Percentiles rank a stretch among this genome's conserved stretches.
Conservation (phyloP, 495 filamentous ascomycete species). For the Penicillium arizonense region DNA sequence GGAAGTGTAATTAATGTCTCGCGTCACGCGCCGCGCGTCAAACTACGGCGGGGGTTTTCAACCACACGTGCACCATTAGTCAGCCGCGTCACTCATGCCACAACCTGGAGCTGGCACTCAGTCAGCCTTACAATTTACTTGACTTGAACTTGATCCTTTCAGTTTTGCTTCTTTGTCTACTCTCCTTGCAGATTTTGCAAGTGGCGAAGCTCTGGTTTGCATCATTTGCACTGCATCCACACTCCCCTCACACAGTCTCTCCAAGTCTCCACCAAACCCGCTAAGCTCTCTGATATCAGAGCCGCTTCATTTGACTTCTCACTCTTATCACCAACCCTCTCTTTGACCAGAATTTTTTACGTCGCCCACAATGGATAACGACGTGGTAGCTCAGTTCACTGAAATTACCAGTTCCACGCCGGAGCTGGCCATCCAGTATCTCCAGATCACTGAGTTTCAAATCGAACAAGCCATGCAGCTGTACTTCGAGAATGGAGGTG, state of each 20-base stretch:
- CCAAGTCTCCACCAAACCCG: conserved; percentile 6
- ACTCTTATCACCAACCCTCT: conserved; percentile 48
- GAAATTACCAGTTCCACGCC: conserved; percentile 64
- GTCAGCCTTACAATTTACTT: neutral
- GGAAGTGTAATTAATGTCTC: conserved; percentile 10
- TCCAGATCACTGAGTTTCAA: conserved; percentile 78
- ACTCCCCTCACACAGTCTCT: conserved; percentile 15
- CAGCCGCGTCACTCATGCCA: neutral
- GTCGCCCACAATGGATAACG: conserved; percentile 61
- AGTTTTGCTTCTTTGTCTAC: neutral
- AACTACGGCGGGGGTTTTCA: neutral
- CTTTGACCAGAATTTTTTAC: conserved; percentile 25
- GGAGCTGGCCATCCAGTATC: conserved; percentile 70
- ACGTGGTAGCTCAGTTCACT: conserved; percentile 50
- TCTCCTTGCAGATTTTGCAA: conserved; percentile 4
- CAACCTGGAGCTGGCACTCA: neutral
- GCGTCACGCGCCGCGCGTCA: conserved; percentile 17
- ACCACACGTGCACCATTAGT: conserved; percentile 11
- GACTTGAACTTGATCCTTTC: neutral
- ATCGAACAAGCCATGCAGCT: conserved; percentile 83
- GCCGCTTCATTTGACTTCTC: conserved; percentile 7
- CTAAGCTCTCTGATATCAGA: conserved; percentile 15
- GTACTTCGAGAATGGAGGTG: conserved; percentile 78
- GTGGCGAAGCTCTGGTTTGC: conserved; percentile 25
- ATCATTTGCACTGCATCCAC: conserved; percentile 33